Conservation (phyloP, 2,329 filamentous ascomycete genomes). For the Domatiomyces catenatus region DNA sequence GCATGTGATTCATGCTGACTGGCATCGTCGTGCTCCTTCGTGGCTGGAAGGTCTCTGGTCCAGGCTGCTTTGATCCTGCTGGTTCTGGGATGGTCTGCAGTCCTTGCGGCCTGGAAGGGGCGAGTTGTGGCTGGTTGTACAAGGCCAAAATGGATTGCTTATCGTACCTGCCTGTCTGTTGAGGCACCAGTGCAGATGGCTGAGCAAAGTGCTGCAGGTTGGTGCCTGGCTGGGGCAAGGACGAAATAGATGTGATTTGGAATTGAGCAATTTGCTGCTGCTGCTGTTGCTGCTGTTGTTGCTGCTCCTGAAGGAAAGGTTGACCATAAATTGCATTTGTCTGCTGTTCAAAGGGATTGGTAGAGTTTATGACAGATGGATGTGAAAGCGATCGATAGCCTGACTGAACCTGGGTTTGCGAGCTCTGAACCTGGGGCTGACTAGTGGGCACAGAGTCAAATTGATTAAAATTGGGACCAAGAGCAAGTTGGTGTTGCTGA, state of each 20-base stretch:
- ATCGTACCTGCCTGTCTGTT: constrained; percentile 30
- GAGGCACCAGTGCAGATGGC: constrained; percentile 20
- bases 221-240: constrained; percentile 1
- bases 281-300: constrained; percentile 2
- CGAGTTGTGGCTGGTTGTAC: constrained; percentile 27
- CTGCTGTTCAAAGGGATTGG: constrained; percentile 5
- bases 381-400: neutral
- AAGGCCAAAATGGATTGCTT: constrained; percentile 33
- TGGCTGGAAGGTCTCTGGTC: constrained; percentile 11
- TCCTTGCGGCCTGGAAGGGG: constrained; percentile 20
- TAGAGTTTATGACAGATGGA: neutral
- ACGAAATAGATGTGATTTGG: neutral
- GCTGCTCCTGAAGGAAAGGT: constrained; percentile 11
- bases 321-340: constrained; percentile 1
- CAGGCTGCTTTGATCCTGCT: constrained; percentile 12
- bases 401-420: constrained; percentile 10
- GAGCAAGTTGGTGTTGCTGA: constrained; percentile 8
- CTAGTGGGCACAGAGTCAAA: constrained; percentile 14
- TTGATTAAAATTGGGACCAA: constrained; percentile 11
- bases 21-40: constrained; percentile 22
- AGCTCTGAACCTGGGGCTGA: constrained; percentile 4
- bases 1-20: constrained; percentile 14
- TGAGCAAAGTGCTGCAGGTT: constrained; percentile 11
- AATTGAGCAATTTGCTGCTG: constrained; percentile 4
- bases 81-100: constrained; percentile 18